These are phyloP conservation scores for Aspergillus homomorphus DNA, from an alignment of 495 filamentous ascomycete genomes.

Conservation along the genomic window DNA sequence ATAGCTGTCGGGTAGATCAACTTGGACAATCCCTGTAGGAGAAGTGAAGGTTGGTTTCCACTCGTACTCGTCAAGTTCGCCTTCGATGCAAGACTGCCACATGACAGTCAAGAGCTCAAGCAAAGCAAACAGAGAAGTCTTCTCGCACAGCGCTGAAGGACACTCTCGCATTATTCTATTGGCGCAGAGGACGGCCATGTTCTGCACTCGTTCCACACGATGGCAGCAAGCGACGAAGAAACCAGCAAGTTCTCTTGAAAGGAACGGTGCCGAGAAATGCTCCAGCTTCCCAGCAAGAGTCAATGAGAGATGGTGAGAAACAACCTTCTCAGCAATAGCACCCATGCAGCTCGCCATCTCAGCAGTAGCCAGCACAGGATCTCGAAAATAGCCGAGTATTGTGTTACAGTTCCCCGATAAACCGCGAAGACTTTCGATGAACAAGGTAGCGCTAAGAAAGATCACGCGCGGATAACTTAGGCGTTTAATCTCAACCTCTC, in stretches of 20 bases:
- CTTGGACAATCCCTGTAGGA: constrained; percentile 64
- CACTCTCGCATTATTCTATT: constrained; percentile 79
- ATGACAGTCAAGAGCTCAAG: constrained; percentile 87
- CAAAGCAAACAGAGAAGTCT: constrained; percentile 83
- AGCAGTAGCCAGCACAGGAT: constrained; percentile 74
- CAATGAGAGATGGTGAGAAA: constrained; percentile 69
- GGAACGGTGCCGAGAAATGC: constrained; percentile 74
- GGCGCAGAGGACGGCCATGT: constrained; percentile 73
- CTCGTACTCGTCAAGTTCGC: constrained; percentile 89
- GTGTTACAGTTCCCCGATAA: constrained; percentile 83
- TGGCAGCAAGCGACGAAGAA: constrained; percentile 90
- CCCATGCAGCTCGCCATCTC: constrained; percentile 85
- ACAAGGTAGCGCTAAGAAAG: constrained; percentile 80
- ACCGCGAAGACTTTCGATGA: constrained; percentile 82
- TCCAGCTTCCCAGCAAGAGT: constrained; percentile 67
- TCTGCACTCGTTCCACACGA: constrained; percentile 83
- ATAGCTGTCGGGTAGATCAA: constrained; percentile 92
- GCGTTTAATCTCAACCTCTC: constrained; percentile 70
- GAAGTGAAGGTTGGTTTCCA: constrained; percentile 79
- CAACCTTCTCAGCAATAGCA: constrained; percentile 69
- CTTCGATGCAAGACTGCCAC: constrained; percentile 92
- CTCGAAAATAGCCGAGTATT: constrained; percentile 83
- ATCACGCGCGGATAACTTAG: constrained; percentile 84
- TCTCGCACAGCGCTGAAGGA: constrained; percentile 87
- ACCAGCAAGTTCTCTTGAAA: constrained; percentile 80